Evolutionary conservation across 1,139 yeast species (phyloP).

Genomic region (Kurtzmaniella quercitrusa): DNA sequence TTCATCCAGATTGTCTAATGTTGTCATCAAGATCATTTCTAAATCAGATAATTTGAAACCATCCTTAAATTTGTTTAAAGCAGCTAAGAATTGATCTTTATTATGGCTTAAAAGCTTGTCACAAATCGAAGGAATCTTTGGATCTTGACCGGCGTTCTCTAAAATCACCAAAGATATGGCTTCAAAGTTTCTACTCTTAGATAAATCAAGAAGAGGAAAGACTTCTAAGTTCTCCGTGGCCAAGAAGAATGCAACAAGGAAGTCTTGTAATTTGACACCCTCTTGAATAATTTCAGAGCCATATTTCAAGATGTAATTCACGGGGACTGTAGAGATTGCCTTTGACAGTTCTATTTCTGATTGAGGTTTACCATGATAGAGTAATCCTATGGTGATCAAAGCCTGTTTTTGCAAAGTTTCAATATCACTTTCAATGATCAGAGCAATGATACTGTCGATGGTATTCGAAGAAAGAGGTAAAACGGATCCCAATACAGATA

Average conservation of each 20-base stretch:
- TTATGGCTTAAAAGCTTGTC: conserved; percentile 41
- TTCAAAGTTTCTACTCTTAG: conserved; percentile 13
- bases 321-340: not conserved
- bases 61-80: conserved; percentile 28
- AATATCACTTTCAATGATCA: conserved; percentile 37
- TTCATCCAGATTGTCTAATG: conserved; percentile 29
- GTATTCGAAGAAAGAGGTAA: conserved; percentile 63
- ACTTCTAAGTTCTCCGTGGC: conserved; percentile 15
- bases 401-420: conserved; percentile 25
- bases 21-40: conserved; percentile 67
- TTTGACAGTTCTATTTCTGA: conserved; percentile 9
- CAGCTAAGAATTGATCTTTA: conserved; percentile 34
- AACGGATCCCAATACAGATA: conserved; percentile 74
- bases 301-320: not conserved
- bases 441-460: conserved; percentile 63
- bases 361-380: conserved; percentile 23
- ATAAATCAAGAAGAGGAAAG: conserved; percentile 20
- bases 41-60: conserved; percentile 47
- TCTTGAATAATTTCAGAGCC: not conserved
- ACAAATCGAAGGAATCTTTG: conserved; percentile 19
- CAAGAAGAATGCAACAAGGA: not conserved
- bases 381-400: conserved; percentile 37
- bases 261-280: conserved; percentile 1
- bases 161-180: not conserved
- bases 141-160: not conserved